These are phyloP conservation scores for Phytopythium cucurbitacearum DNA, from an alignment of 352 stramenopile species.

Conservation along the genomic window DNA sequence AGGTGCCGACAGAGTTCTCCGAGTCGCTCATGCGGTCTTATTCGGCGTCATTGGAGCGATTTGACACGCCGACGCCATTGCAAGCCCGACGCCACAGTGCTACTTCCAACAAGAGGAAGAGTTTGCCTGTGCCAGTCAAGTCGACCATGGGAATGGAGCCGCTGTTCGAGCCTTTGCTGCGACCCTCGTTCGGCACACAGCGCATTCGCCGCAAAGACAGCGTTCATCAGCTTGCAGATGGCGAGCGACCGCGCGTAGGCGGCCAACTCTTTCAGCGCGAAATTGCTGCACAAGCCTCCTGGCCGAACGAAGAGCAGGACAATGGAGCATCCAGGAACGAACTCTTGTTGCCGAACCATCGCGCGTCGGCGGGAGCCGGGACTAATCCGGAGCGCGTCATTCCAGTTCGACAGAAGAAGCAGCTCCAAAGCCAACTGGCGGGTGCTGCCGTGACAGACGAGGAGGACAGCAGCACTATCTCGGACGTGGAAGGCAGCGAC, in stretches of 20 bases:
- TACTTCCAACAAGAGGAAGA: background rate
- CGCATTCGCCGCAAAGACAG: constrained; percentile 19
- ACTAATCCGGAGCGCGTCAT: constrained; percentile 10
- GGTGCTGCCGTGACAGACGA: constrained; percentile 24
- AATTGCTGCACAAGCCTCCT: no score
- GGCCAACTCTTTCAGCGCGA: no score
- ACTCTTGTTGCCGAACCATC: no score
- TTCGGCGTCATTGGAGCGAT: constrained; percentile 7
- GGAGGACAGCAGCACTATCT: constrained; percentile 29
- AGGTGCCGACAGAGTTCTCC: constrained; percentile 20
- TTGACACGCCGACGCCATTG: background rate
- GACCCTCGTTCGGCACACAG: constrained; percentile 62
- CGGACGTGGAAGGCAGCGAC: constrained; percentile 16
- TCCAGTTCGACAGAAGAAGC: constrained; percentile 27
- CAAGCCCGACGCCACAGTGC: background rate
- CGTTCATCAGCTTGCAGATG: background rate
- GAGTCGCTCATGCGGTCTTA: constrained; percentile 22
- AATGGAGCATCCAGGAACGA: background rate
- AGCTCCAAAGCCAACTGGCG: constrained; percentile 42
- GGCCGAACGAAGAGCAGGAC: background rate
- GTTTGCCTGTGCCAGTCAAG: constrained; percentile 20
- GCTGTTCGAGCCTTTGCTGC: constrained; percentile 70
- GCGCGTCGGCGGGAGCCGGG: background rate
- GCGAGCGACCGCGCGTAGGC: background rate
- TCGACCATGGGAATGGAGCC: constrained; percentile 66